A percentile compares a stretch with the other conserved stretches of the same genome.
phyloP scores from a whole-genome alignment of 164 flowering plant genomes.

The Macadamia integrifolia region DNA sequence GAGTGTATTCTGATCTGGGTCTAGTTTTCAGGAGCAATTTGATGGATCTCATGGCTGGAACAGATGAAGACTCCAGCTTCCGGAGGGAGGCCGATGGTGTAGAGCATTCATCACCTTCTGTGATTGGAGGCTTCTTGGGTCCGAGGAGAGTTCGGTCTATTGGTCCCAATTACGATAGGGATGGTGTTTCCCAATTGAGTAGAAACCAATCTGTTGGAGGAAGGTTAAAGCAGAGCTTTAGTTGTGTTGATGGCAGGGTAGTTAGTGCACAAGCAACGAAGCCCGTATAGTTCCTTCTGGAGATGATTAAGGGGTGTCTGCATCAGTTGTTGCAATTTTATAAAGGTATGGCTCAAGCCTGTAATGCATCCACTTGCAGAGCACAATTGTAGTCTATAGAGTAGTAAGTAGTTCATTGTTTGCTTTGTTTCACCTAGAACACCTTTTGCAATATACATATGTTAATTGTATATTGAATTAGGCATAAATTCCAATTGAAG shows the following conservation, averaged over 20 bases:
- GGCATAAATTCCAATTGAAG: conserved; percentile 5
- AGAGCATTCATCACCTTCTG: conserved; percentile 13
- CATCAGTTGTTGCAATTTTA: too few species aligned
- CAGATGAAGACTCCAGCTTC: conserved; percentile 29
- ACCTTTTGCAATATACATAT: conserved; percentile 8
- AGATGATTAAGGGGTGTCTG: too few species aligned
- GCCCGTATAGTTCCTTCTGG: too few species aligned
- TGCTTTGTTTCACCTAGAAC: conserved; percentile 11
- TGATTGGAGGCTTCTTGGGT: conserved; percentile 25
- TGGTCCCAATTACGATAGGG: conserved; percentile 11
- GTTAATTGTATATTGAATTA: conserved; percentile 13
- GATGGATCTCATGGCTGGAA: conserved; percentile 68
- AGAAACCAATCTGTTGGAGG: conserved; percentile 28
- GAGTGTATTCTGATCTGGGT: conserved; percentile 71
- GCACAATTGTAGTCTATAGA: conserved; percentile 6
- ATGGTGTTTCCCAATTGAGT: conserved; percentile 11
- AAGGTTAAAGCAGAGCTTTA: conserved; percentile 6
- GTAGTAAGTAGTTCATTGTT: conserved; percentile 18
- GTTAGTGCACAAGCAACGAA: conserved; percentile 1
- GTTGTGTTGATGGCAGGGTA: background rate
- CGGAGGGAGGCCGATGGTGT: conserved; percentile 23
- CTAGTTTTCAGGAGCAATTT: conserved; percentile 43
- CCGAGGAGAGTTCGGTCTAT: conserved; percentile 20
- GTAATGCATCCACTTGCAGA: conserved; percentile 12
- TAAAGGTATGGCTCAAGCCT: background rate